Base-by-base conservation (phyloP, 2,329 filamentous ascomycete genomes). In the Colletotrichum costaricense region DNA sequence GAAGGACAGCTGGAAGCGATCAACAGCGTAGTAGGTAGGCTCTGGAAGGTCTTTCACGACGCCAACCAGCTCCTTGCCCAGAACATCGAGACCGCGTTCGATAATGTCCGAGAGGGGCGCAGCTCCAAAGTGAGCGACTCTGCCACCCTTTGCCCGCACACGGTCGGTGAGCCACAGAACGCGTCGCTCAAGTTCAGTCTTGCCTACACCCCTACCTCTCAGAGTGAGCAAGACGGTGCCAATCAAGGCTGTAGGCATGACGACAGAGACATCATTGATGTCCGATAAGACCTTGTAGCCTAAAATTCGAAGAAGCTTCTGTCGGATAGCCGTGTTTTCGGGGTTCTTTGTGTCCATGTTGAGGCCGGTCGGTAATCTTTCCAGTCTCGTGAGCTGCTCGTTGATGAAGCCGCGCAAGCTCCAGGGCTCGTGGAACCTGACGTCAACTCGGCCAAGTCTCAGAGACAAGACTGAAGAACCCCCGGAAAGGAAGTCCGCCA, bases 241-340 rank as follows among this genome's bases (percentile, higher is more conserved):
- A 30, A 99, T 97, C 56, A 99, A 88, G 0, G 97, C 96, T 0
- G 97, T 98, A 0, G 97, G 97, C 97, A 99, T 99, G 60, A 99
- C 95, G 0, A 99, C 97, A 0, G 95, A 98, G 2, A 98, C 96
- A 42, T 93, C 91, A 80, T 99, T 99, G 84, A 99, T 99, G 78
- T 99, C 94, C 0, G 94, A 93, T 2, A 99, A 87, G 1, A 98
- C 95, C 77, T 94, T 94, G 84, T 98, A 99, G 1, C 97, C 97
- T 68, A 99, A 87, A 0, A 94, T 97, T 46, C 95, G 90, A 14
- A 99, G 85, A 2, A 99, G 85, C 72, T 94, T 93, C 67, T 94
- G 89, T 28, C 93, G 88, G 14, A 92, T 86, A 1, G 87, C 84
- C 5, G 88, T 83, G 26, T 87, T 86, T 65, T 88, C 83, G 1